Conservation (phyloP, 2,329 filamentous ascomycete species). For the Rutstroemia sydowiana region DNA sequence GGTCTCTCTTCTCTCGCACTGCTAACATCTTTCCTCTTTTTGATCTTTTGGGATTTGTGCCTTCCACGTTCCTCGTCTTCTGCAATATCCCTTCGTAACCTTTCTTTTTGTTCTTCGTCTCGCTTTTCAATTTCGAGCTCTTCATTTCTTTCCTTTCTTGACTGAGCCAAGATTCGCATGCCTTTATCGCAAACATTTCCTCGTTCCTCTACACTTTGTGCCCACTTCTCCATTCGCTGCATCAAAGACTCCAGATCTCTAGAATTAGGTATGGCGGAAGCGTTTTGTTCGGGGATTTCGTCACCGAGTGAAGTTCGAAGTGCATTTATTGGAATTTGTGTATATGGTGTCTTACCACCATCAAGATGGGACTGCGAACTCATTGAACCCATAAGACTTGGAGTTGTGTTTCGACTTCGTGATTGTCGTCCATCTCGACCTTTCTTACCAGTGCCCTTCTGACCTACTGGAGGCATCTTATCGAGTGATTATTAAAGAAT, state of each 20-base stretch:
- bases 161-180: slow-evolving; percentile 62
- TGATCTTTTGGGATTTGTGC: slow-evolving; percentile 56
- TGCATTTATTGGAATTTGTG: slow-evolving; percentile 54
- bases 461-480: slow-evolving; percentile 51
- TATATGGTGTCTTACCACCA: slow-evolving; percentile 51
- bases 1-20: slow-evolving; percentile 52
- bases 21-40: slow-evolving; percentile 70
- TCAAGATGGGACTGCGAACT: slow-evolving; percentile 41
- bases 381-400: slow-evolving; percentile 37
- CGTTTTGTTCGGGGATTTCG: slow-evolving; percentile 58
- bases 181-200: slow-evolving; percentile 63
- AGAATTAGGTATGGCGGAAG: slow-evolving; percentile 54
- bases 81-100: slow-evolving; percentile 36
- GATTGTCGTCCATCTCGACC: slow-evolving; percentile 54
- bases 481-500: not conserved
- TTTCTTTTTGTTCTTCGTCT: slow-evolving; percentile 37
- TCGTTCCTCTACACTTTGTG: slow-evolving; percentile 59
- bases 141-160: slow-evolving; percentile 55
- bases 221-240: slow-evolving; percentile 54
- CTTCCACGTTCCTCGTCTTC: slow-evolving; percentile 42
- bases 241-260: slow-evolving; percentile 57
- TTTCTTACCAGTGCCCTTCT: slow-evolving; percentile 62
- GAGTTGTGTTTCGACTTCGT: slow-evolving; percentile 72
- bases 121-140: slow-evolving; percentile 40
- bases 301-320: slow-evolving; percentile 52